Base-by-base conservation (phyloP, 129 eudicot genomes). In the Gnaphalium uliginosum region DNA sequence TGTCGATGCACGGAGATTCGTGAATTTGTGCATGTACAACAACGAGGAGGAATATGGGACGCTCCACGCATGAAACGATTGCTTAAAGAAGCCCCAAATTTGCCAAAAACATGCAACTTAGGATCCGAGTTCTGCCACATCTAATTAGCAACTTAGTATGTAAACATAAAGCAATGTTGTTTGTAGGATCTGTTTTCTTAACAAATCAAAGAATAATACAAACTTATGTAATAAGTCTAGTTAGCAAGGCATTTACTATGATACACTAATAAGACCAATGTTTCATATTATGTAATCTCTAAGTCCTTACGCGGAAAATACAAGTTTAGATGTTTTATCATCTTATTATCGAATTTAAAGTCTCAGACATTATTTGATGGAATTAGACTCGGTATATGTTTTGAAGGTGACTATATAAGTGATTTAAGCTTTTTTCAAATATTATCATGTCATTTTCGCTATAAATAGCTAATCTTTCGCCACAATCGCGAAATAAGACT, bases 31-130 rank as follows among this genome's bases (percentile, higher is more conserved):
- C 54, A 13, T 6, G 70, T 78, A 69, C 82, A 78, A 61, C 76
- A 48, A 68, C 23, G 9, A 26, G 71, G 71, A 21, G 70, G 41
- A 46, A 32, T 17, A 29, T 59, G 76, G 76, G 76, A 78, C 50
- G 66, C 71, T 78, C 30, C 82, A 30, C 76, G 76, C 69, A 78
- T 78, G 82, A 78, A 70, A 48, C 53, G 76, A 26, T 21, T 70
- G 51, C 30, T 78, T 18, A 39, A 46, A 43, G 76, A 69, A 78
- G 76, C 82, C 14, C 76, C 76, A 6, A 78, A 46, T 46, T 19
- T 78, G 54, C 71, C 76, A 21, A 78, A 70, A 6, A 70, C 51
- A 29, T 78, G 76, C 41, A 19, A 2, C 1, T 29, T 70, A 60
- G 82, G 65, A 22, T 21, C 41, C 15, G 41, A 4, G 39, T 43